These are phyloP conservation scores for Penicilliopsis zonata DNA, from an alignment of 495 filamentous ascomycete genomes.

Conservation along the genomic window DNA sequence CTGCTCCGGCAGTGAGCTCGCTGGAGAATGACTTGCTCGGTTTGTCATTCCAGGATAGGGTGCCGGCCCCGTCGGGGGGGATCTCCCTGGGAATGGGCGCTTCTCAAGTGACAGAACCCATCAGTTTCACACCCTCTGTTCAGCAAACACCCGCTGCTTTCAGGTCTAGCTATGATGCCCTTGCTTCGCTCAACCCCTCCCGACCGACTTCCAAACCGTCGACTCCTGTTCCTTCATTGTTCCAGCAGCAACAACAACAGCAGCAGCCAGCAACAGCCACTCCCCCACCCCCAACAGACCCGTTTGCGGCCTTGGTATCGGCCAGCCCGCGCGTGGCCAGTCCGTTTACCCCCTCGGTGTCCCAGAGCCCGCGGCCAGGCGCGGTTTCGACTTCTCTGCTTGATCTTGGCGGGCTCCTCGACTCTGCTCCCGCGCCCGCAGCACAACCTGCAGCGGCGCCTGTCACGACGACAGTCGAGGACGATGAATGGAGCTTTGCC, in stretches of 20 bases:
- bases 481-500: conserved; percentile 90
- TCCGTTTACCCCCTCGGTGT: conserved; percentile 19
- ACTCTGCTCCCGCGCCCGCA: conserved; percentile 11
- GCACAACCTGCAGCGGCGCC: conserved; percentile 12
- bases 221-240: conserved; percentile 28
- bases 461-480: conserved; percentile 21
- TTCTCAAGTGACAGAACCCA: conserved; percentile 20
- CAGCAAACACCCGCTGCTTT: conserved; percentile 24
- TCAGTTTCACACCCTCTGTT: conserved; percentile 14
- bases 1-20: conserved; percentile 24
- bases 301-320: conserved; percentile 59
- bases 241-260: conserved; percentile 20
- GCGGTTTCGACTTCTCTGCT: conserved; percentile 30
- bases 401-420: conserved; percentile 20
- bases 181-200: conserved; percentile 37
- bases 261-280: conserved; percentile 25
- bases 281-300: conserved; percentile 37
- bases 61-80: conserved; percentile 61
- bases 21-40: conserved; percentile 59
- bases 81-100: conserved; percentile 69
- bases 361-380: conserved; percentile 7
- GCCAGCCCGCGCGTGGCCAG: conserved; percentile 34
- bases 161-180: conserved; percentile 50
- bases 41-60: conserved; percentile 49
- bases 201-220: conserved; percentile 35